Percentiles rank a stretch among this genome's conserved stretches.
Evolutionary conservation across 495 filamentous ascomycete genomes (phyloP).

Genomic region (Astrocystis sublimbata): DNA sequence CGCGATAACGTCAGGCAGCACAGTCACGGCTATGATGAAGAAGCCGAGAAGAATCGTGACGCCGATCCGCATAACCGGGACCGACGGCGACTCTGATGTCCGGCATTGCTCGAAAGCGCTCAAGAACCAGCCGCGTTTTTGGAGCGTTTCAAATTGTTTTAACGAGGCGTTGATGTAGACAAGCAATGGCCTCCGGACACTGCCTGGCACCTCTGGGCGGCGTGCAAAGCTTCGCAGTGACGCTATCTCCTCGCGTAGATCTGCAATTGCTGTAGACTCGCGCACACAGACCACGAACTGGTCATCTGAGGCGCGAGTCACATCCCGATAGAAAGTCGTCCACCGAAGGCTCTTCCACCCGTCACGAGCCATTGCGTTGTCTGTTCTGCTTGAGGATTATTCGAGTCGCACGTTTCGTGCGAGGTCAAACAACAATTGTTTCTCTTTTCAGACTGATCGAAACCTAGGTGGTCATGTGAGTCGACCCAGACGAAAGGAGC

Average conservation of each 20-base stretch:
- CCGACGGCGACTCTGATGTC: neutral
- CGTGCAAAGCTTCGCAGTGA: neutral
- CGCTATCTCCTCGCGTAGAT: conserved; percentile 13
- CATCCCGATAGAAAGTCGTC: conserved; percentile 13
- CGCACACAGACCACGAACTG: neutral
- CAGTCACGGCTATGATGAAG: conserved; percentile 9
- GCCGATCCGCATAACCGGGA: neutral
- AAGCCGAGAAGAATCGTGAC: conserved; percentile 9
- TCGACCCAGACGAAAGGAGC: neutral
- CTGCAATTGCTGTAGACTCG: neutral
- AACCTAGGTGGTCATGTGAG: neutral
- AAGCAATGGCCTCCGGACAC: neutral
- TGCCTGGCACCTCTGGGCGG: neutral
- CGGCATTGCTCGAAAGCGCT: neutral
- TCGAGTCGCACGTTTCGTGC: neutral
- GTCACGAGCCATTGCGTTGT: neutral
- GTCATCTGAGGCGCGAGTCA: neutral
- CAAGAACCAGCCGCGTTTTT: conserved; percentile 8
- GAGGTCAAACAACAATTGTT: neutral
- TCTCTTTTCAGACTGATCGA: too few relatives aligned
- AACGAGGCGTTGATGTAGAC: conserved; percentile 7
- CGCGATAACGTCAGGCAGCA: conserved; percentile 10
- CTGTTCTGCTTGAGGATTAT: neutral
- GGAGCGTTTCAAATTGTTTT: conserved; percentile 11
- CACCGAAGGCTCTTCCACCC: neutral